Percentiles rank a stretch among this genome's conserved stretches.
Conservation (phyloP, 306 rosid species). For the Vigna trinervia region DNA sequence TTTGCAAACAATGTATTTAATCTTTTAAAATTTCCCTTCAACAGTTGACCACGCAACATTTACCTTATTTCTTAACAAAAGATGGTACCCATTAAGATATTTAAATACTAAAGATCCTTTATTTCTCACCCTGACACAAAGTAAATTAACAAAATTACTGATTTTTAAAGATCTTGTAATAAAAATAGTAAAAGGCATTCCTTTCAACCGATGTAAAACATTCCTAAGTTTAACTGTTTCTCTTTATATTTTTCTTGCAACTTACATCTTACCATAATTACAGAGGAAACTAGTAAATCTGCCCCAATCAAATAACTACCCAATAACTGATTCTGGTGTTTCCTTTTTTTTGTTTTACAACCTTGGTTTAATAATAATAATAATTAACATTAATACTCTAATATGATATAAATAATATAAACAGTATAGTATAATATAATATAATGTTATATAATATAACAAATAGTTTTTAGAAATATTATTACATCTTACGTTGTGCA, state of each 20-base stretch:
- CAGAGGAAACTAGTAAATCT: background rate
- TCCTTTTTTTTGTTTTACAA: background rate
- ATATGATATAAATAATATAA: no score
- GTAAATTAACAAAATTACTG: background rate
- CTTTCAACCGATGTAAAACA: background rate
- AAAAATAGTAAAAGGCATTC: background rate
- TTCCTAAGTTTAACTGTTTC: slow-evolving; percentile 28
- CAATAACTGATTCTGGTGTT: background rate
- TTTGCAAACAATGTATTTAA: no score
- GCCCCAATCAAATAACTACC: slow-evolving; percentile 20
- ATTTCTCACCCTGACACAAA: background rate
- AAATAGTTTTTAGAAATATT: no score
- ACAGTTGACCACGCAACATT: background rate
- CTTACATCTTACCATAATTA: slow-evolving; percentile 9
- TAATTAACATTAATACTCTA: no score
- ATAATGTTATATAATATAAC: no score
- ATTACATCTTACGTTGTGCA: background rate
- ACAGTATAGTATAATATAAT: no score
- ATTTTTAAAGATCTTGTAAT: no score
- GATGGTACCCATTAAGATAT: background rate
- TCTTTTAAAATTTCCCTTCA: background rate
- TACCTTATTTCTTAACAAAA: background rate
- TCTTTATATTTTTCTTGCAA: slow-evolving; percentile 11
- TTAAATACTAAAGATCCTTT: background rate
- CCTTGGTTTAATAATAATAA: no score